Conservation (phyloP, 164 flowering plant species). For the Malania oleifera region DNA sequence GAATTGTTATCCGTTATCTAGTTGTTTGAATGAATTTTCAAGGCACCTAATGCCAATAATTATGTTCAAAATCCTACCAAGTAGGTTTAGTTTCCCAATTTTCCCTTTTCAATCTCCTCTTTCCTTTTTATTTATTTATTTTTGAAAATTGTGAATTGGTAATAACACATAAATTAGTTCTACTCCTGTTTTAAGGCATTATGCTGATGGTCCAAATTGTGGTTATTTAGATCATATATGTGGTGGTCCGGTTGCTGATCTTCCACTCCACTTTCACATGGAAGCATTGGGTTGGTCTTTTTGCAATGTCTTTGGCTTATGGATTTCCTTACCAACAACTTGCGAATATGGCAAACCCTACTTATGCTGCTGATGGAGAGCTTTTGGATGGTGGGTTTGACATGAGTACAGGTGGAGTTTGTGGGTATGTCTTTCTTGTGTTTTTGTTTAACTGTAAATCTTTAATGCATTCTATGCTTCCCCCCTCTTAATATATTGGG, state of each 20-base stretch:
- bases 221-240: constrained; percentile 47
- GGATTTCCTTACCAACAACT: constrained; percentile 66
- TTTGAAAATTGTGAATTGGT: neutral
- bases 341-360: constrained; percentile 70
- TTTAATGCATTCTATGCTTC: neutral
- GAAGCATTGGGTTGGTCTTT: constrained; percentile 75
- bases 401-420: constrained; percentile 87
- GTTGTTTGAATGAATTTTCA: no score
- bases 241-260: constrained; percentile 56
- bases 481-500: neutral
- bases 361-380: constrained; percentile 67
- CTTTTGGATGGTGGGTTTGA: constrained; percentile 94
- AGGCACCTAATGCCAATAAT: no score
- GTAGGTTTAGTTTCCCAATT: no score
- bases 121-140: no score
- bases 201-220: neutral
- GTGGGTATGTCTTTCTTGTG: constrained; percentile 53
- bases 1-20: no score
- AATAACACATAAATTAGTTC: no score
- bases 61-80: no score
- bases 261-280: constrained; percentile 68
- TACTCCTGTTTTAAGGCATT: neutral
- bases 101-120: neutral
- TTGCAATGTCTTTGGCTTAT: constrained; percentile 62
- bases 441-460: neutral